Conservation (phyloP, 2,329 filamentous ascomycete genomes). For the Alternaria solani region DNA sequence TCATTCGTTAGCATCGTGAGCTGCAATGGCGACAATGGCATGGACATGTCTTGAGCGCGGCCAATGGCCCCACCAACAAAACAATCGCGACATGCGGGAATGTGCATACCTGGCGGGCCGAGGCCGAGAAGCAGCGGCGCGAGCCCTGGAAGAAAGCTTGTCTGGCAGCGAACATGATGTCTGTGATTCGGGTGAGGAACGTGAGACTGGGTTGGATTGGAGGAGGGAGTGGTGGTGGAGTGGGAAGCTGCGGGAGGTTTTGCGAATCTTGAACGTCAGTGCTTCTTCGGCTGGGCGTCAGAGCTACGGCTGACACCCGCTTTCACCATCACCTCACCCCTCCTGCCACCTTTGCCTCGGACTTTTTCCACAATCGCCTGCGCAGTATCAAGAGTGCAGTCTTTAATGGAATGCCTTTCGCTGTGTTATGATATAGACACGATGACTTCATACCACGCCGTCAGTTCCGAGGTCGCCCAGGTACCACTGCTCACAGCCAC, state of each 20-base stretch:
- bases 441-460: neutral
- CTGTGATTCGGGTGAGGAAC: conserved; percentile 29
- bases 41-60: conserved; percentile 15
- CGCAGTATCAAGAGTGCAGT: neutral
- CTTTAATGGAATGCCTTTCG: neutral
- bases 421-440: neutral
- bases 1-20: conserved; percentile 31
- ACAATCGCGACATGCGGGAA: conserved; percentile 28
- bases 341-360: neutral
- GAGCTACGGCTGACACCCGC: conserved; percentile 30
- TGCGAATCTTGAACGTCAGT: conserved; percentile 31
- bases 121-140: conserved; percentile 62
- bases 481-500: neutral
- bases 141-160: conserved; percentile 60
- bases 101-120: conserved; percentile 59
- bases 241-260: conserved; percentile 32
- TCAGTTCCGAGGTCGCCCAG: neutral
- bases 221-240: conserved; percentile 22
- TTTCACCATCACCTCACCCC: conserved; percentile 10
- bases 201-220: conserved; percentile 40
- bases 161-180: conserved; percentile 73
- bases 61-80: conserved; percentile 25
- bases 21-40: conserved; percentile 20
- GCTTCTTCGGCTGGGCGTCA: conserved; percentile 29
- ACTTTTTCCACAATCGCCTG: neutral